Evolutionary conservation across 225 moss, liverwort and hornwort genomes (phyloP).

Genomic region (Sphagnum contortum): DNA sequence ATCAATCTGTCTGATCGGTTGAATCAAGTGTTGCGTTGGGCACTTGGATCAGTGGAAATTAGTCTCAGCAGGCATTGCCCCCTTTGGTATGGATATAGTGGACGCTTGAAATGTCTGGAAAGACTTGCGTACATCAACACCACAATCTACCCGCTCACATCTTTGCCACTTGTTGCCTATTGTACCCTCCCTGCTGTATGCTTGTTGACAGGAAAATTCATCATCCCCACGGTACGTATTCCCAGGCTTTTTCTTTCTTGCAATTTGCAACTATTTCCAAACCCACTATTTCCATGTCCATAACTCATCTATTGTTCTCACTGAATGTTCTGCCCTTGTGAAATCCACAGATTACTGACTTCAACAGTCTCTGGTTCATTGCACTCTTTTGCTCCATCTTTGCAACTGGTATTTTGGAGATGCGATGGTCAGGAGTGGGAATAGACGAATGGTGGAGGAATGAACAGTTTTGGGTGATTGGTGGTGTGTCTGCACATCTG

Average conservation of each 20-base stretch:
- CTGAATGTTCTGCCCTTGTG: background rate
- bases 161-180: constrained; percentile 86
- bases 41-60: constrained; percentile 87
- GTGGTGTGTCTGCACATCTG: constrained; percentile 82
- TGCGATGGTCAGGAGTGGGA: constrained; percentile 87
- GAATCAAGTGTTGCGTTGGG: constrained; percentile 97
- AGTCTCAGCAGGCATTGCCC: constrained; percentile 90
- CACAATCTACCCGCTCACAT: constrained; percentile 81
- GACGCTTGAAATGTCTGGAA: constrained; percentile 81
- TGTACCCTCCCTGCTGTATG: constrained; percentile 89
- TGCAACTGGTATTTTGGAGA: constrained; percentile 85
- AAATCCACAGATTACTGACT: constrained; percentile 71
- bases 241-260: background rate
- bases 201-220: constrained; percentile 86
- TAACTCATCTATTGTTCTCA: background rate
- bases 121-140: constrained; percentile 89
- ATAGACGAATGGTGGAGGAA: constrained; percentile 99
- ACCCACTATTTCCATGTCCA: background rate
- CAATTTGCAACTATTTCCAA: constrained; percentile 1
- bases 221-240: constrained; percentile 72
- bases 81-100: constrained; percentile 81
- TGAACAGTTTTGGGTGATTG: constrained; percentile 98
- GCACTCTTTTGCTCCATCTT: constrained; percentile 82
- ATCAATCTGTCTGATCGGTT: constrained; percentile 97
- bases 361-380: constrained; percentile 85